These are phyloP conservation scores for Ceriops zippeliana DNA, from an alignment of 345 rosid genomes.

Conservation along the genomic window DNA sequence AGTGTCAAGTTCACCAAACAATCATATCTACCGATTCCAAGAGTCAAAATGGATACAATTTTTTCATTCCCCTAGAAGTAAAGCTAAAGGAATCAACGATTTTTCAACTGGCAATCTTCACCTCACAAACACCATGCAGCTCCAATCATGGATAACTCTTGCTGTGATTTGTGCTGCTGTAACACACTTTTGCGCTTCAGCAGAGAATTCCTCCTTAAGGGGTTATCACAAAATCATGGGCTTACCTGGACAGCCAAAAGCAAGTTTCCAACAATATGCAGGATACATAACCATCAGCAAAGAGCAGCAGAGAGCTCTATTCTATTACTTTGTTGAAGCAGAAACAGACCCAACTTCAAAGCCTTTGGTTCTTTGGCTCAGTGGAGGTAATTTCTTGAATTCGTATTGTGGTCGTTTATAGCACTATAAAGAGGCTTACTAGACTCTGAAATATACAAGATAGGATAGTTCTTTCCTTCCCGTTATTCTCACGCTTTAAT, in stretches of 20 bases:
- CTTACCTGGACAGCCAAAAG: slow-evolving; percentile 13
- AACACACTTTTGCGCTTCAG: neutral
- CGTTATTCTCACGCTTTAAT: neutral
- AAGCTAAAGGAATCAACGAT: neutral
- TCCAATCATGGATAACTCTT: neutral
- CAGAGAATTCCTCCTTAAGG: neutral
- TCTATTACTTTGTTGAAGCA: slow-evolving; percentile 23
- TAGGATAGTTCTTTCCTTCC: too few relatives aligned
- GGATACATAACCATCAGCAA: slow-evolving; percentile 12
- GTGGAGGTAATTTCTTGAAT: slow-evolving; percentile 7
- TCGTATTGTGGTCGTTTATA: neutral
- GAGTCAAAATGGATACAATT: neutral
- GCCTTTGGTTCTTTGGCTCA: slow-evolving; percentile 17
- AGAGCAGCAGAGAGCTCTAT: slow-evolving; percentile 12
- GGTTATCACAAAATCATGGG: slow-evolving; percentile 3
- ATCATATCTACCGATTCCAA: neutral
- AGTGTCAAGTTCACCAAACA: neutral
- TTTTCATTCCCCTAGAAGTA: neutral
- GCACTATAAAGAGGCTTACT: neutral
- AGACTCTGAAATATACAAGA: too few relatives aligned
- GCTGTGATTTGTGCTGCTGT: neutral
- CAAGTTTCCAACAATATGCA: slow-evolving; percentile 13
- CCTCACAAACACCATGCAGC: neutral
- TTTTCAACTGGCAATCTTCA: neutral
- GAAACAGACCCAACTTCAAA: slow-evolving; percentile 7